phyloP scores from a whole-genome alignment of 768 basidiomycete species.

The Lyophyllum decastes region DNA sequence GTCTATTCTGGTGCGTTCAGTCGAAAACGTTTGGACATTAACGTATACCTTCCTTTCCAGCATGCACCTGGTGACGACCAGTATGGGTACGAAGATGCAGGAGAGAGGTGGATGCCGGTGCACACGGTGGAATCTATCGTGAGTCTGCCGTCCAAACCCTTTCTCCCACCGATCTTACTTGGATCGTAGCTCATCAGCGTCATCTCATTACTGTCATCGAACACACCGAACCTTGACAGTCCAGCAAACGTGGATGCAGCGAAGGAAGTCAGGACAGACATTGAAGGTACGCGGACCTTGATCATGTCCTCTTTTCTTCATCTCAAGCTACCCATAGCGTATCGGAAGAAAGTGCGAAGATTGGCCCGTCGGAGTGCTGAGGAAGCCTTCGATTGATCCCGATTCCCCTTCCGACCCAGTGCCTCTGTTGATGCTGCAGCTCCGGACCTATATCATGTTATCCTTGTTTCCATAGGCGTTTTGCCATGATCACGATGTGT shows the following conservation, averaged over 20 bases:
- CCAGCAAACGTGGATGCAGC: constrained; percentile 98
- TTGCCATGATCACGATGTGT: constrained; percentile 2
- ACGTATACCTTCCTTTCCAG: constrained; percentile 37
- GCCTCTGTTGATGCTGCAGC: constrained; percentile 3
- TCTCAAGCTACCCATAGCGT: constrained; percentile 47
- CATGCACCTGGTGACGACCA: constrained; percentile 96
- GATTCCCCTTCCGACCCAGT: constrained; percentile 8
- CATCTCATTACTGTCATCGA: constrained; percentile 92
- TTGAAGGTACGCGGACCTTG: constrained; percentile 44
- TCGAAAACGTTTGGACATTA: background rate
- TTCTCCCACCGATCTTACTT: constrained; percentile 11
- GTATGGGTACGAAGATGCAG: constrained; percentile 95
- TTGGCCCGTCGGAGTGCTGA: constrained; percentile 87
- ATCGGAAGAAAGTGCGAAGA: constrained; percentile 95
- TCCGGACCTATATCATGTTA: constrained; percentile 5
- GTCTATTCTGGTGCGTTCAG: constrained; percentile 77
- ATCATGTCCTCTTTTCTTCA: background rate
- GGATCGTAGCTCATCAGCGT: constrained; percentile 83
- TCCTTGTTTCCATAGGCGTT: constrained; percentile 10
- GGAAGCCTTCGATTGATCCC: constrained; percentile 72
- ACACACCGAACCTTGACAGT: constrained; percentile 88
- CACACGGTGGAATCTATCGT: constrained; percentile 98
- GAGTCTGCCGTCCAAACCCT: constrained; percentile 18
- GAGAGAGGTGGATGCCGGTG: constrained; percentile 97
- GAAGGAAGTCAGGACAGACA: constrained; percentile 74